phyloP scores from a whole-genome alignment of 305 asterid genomes.

The Fraxinus floribunda region DNA sequence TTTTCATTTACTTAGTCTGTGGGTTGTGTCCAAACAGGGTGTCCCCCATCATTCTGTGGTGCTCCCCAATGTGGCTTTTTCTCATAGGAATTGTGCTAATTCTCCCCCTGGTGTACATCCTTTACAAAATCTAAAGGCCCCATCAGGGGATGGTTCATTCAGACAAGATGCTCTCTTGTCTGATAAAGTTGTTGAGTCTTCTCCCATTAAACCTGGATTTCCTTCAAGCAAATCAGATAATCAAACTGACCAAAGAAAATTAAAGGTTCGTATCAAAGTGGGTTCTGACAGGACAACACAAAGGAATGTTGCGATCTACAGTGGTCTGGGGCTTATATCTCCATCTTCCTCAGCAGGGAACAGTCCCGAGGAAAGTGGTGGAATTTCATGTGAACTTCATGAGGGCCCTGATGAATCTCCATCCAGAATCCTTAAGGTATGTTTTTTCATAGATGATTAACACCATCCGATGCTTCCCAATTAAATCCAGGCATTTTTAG shows the following conservation, averaged over 20 bases:
- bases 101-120: conserved; percentile 31
- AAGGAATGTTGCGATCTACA: conserved; percentile 65
- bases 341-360: conserved; percentile 75
- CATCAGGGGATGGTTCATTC: conserved; percentile 37
- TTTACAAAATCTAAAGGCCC: conserved; percentile 35
- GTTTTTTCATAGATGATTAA: background rate
- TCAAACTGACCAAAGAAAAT: conserved; percentile 42
- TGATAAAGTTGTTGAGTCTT: conserved; percentile 42
- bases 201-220: conserved; percentile 41
- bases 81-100: conserved; percentile 40
- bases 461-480: background rate
- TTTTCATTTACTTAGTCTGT: conserved; percentile 34
- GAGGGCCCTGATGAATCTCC: conserved; percentile 52
- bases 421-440: conserved; percentile 60
- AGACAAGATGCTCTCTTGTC: conserved; percentile 36
- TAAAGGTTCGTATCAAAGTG: conserved; percentile 77
- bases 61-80: conserved; percentile 35
- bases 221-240: conserved; percentile 43
- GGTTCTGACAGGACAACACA: conserved; percentile 56
- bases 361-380: conserved; percentile 68
- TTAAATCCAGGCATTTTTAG: background rate
- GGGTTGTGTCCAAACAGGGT: conserved; percentile 51
- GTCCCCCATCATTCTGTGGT: conserved; percentile 34
- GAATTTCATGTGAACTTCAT: conserved; percentile 35
- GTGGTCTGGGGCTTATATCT: conserved; percentile 76